phyloP scores from a whole-genome alignment of 495 filamentous ascomycete species.

The Astrocystis sublimbata region DNA sequence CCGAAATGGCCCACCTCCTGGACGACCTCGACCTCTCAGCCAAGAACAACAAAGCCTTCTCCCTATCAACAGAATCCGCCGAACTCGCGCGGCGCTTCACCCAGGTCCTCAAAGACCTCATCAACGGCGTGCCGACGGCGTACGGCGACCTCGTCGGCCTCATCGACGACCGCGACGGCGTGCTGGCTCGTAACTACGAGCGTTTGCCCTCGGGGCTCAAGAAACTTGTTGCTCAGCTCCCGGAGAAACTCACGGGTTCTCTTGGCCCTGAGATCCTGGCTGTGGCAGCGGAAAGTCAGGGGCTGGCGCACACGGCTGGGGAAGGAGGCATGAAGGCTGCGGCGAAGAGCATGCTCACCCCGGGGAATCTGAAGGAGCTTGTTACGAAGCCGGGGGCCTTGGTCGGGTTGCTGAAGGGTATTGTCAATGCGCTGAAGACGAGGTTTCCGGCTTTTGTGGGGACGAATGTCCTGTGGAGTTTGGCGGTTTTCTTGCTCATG shows the following conservation, averaged over 20 bases:
- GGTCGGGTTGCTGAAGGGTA: slow-evolving; percentile 75
- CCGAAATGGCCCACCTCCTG: slow-evolving; percentile 74
- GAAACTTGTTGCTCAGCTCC: slow-evolving; percentile 82
- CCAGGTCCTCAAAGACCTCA: slow-evolving; percentile 83
- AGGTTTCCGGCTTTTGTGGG: slow-evolving; percentile 83
- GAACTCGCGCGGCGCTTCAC: slow-evolving; percentile 82
- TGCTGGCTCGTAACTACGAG: slow-evolving; percentile 73
- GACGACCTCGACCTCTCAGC: slow-evolving; percentile 78
- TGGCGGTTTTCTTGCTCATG: slow-evolving; percentile 81
- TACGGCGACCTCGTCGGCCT: slow-evolving; percentile 85
- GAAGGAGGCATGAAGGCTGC: slow-evolving; percentile 34
- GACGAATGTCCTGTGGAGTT: slow-evolving; percentile 82
- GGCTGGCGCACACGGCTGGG: slow-evolving; percentile 40
- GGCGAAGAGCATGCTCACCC: slow-evolving; percentile 41
- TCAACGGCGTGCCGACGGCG: slow-evolving; percentile 88
- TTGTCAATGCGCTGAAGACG: slow-evolving; percentile 79
- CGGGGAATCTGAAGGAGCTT: slow-evolving; percentile 66
- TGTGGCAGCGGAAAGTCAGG: slow-evolving; percentile 69
- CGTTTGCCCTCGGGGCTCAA: slow-evolving; percentile 79
- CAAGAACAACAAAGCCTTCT: slow-evolving; percentile 73
- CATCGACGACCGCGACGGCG: slow-evolving; percentile 74
- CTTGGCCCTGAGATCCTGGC: slow-evolving; percentile 81
- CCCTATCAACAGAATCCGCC: slow-evolving; percentile 76
- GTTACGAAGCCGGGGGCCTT: slow-evolving; percentile 83
- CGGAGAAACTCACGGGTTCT: slow-evolving; percentile 71